Conservation (phyloP, 2,329 filamentous ascomycete species). For the Fusarium sp. region DNA sequence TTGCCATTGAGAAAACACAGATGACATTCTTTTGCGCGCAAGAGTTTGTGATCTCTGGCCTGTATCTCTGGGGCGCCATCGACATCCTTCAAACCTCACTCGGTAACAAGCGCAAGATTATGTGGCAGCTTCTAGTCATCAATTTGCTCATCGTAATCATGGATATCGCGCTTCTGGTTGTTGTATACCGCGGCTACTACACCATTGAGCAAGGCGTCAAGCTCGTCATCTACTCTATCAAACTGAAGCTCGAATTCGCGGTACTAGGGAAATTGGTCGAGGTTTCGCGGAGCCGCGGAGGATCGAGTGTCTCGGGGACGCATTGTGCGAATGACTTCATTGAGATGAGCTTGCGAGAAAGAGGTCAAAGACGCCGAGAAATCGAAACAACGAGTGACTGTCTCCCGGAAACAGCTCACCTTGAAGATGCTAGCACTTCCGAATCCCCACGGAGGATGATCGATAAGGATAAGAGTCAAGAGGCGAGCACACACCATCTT, state of each 20-base stretch:
- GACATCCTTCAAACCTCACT: constrained; percentile 26
- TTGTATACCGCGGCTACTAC: constrained; percentile 20
- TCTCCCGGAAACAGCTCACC: background rate
- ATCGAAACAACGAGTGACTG: background rate
- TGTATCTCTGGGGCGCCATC: constrained; percentile 15
- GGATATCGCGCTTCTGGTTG: constrained; percentile 28
- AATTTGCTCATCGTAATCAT: constrained; percentile 33
- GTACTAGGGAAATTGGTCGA: constrained; percentile 52
- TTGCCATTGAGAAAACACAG: constrained; percentile 19
- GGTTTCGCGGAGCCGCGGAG: constrained; percentile 45
- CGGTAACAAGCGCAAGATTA: constrained; percentile 15
- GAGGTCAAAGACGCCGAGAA: background rate
- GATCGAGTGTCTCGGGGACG: constrained; percentile 3
- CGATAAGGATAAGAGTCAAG: background rate
- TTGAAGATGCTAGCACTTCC: background rate
- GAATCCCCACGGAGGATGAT: background rate
- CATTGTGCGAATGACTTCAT: background rate
- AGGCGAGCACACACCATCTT: constrained; percentile 10
- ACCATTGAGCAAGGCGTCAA: constrained; percentile 23
- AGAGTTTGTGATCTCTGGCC: constrained; percentile 15
- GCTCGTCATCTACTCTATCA: constrained; percentile 36
- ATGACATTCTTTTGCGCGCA: constrained; percentile 22
- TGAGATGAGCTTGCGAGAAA: background rate
- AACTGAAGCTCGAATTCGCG: constrained; percentile 53
- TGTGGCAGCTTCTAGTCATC: constrained; percentile 29